Base-by-base conservation (phyloP, 2,329 filamentous ascomycete genomes). In the Leptographium wingfieldii region DNA sequence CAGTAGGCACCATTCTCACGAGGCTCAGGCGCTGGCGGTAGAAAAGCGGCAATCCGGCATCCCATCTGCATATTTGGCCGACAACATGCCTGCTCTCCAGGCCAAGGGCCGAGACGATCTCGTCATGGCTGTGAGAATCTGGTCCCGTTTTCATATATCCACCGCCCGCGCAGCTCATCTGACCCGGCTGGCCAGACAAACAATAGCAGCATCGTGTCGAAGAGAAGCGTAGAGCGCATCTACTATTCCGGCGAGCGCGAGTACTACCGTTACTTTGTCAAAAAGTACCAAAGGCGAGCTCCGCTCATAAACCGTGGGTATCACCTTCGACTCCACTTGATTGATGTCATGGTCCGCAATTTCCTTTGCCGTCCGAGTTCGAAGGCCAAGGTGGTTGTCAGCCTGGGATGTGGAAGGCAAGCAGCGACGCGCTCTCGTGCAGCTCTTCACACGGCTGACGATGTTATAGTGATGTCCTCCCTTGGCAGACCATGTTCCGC, bases 261-360 rank as follows among this genome's bases (percentile, higher is more conserved):
- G 70, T 95, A 89, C 75, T 92, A 94, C 66, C 86, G 88, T 55
- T 86, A 90, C 69, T 96, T 96, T 71, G 90, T 95, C 40, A 85
- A 82, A 65, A 95, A 92, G 70, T 87, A 88, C 65, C 85, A 90
- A 71, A 80, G 90, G 62, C 80, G 92, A 55, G 85, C 90, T n/a
- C 91, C 92, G 1, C 77, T 96, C 57, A 94, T 96, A 68, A 96
- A 96, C 71, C 82, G 92, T 54, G 90, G 90, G 56, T 96, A 95
- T 68, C 90, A 90, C 82, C 75, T 96, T 46, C 84, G 91, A 35
- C 87, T 96, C 76, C 86, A 87, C 69, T 86, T 88, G 19, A 85
- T 96, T 61, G 89, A 95, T 68, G 78, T 85, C 63, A 79, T 85
- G 5, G 84, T 95, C 22, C 79, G 80, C 25, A 76, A 80, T n/a